Base-by-base conservation (phyloP, 2,329 filamentous ascomycete genomes). In the Aspergillus udagawae region DNA sequence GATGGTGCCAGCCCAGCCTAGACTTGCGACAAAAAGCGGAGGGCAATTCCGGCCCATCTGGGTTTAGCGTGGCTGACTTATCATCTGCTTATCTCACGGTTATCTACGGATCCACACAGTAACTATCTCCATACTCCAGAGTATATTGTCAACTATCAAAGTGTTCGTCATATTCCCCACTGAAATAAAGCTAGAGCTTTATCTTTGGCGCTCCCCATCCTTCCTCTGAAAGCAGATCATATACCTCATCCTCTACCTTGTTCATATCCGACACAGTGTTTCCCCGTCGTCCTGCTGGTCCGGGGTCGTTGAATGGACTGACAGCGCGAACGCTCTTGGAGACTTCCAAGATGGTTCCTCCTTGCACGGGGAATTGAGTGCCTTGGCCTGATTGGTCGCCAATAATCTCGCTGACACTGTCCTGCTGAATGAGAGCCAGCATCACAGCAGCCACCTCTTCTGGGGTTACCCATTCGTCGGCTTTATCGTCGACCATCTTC, bases 371-470 rank as follows among this genome's bases (percentile, higher is more conserved):
- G 52, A 71, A 74, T 45, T 68, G 66, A 6, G 56, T 62, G 1
- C 67, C 72, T 23, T 61, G 60, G n/a, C 68, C 68, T 9, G 63
- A 62, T 38, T 63, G 64, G 56, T 74, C 67, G 2, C 71, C 71
- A 51, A 71, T 73, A 23, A 66, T 69, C 57, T 71, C 67, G 56
- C 69, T 69, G 23, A 78, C 70, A 29, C 76, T 72, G 4, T 78
- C 71, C 49, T 82, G 80, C 59, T 83, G 80, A 41, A 84, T 70
- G 56, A 83, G 79, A 42, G 77, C 75, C 55, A 85, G 59, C 83
- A 87, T 86, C 2, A 80, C 81, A 45, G 80, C 75, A 0, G 83
- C 83, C 0, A 86, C 83, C 63, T 86, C 82, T 62, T 86, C 83
- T 0, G 83, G 76, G n/a, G 79, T 82, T 14, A 84, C 82, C 83